phyloP scores from a whole-genome alignment of 2,329 filamentous ascomycete species.

The Ustulina deusta region DNA sequence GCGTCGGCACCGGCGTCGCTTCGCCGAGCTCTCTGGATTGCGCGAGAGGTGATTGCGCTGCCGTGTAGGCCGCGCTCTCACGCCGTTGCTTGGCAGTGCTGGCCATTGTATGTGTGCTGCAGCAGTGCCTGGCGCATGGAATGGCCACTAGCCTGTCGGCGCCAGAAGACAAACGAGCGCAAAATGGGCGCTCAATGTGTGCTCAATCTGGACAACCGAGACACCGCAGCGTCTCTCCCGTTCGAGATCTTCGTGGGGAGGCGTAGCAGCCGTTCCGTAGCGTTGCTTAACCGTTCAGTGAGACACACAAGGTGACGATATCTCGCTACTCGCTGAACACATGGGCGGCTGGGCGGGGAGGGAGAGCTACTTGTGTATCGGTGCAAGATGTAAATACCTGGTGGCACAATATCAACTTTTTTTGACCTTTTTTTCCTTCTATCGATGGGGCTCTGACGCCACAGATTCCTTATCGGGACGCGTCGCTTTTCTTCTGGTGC shows the following conservation, averaged over 20 bases:
- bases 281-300: not conserved
- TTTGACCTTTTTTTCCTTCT: slow-evolving; percentile 3
- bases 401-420: not conserved
- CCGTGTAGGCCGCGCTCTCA: slow-evolving; percentile 35
- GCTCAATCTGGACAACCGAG: not conserved
- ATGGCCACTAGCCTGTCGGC: slow-evolving; percentile 30
- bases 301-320: not conserved
- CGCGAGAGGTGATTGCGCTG: slow-evolving; percentile 54
- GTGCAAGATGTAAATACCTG: not conserved
- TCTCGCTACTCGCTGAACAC: not conserved
- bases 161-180: not conserved
- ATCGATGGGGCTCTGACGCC: slow-evolving; percentile 10
- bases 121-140: slow-evolving; percentile 35
- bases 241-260: not conserved
- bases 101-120: slow-evolving; percentile 42
- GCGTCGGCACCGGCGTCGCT: slow-evolving; percentile 60
- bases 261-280: not conserved
- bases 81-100: slow-evolving; percentile 38
- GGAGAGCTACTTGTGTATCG: not conserved
- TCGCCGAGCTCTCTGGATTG: slow-evolving; percentile 74
- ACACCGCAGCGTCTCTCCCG: not conserved
- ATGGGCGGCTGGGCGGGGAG: not conserved
- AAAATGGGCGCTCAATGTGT: not conserved
- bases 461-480: slow-evolving; percentile 5
- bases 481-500: slow-evolving; percentile 1